Percentiles rank a stretch among this genome's conserved stretches.
Evolutionary conservation across 176 grass and related monocot genomes (phyloP).

Genomic region (Aegilops longissima): DNA sequence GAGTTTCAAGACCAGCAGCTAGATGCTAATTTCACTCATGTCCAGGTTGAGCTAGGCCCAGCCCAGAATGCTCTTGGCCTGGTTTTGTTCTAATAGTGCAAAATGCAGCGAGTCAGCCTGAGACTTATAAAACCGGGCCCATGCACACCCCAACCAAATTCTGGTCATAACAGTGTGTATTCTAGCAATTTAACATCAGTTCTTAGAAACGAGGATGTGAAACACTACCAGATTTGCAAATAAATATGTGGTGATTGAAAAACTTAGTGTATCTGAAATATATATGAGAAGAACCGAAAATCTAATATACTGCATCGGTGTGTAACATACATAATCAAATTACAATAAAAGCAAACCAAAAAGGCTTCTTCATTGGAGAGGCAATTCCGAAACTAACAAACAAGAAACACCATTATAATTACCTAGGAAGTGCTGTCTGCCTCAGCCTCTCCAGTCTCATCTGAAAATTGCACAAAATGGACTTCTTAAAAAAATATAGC

Average conservation of each 20-base stretch:
- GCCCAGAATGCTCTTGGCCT: not conserved
- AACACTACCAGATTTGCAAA: conserved; percentile 2
- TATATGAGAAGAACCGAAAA: not conserved
- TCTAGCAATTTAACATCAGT: not conserved
- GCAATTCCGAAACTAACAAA: conserved; percentile 31
- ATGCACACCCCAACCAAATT: not conserved
- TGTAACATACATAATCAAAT: conserved; percentile 21
- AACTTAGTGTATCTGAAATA: conserved; percentile 9
- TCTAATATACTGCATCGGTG: conserved; percentile 36
- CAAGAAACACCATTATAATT: not conserved
- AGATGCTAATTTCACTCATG: not conserved
- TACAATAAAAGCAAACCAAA: conserved; percentile 32
- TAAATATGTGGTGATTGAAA: not conserved
- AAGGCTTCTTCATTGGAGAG: conserved; percentile 16
- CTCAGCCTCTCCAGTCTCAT: conserved; percentile 28
- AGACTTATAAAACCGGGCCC: not conserved
- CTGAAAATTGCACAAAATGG: conserved; percentile 42
- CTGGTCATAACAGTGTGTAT: not conserved
- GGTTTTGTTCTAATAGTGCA: not conserved
- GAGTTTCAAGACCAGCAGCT: not conserved
- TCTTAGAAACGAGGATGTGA: not conserved
- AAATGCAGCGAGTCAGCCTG: not conserved
- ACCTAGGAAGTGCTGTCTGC: conserved; percentile 36
- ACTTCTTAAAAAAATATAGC: not conserved
- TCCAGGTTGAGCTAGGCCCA: conserved; percentile 1